A percentile compares a stretch with the other conserved stretches of the same genome.
phyloP scores from a whole-genome alignment of 139 green algal genomes.

The Limnomonas spitsbergensis region DNA sequence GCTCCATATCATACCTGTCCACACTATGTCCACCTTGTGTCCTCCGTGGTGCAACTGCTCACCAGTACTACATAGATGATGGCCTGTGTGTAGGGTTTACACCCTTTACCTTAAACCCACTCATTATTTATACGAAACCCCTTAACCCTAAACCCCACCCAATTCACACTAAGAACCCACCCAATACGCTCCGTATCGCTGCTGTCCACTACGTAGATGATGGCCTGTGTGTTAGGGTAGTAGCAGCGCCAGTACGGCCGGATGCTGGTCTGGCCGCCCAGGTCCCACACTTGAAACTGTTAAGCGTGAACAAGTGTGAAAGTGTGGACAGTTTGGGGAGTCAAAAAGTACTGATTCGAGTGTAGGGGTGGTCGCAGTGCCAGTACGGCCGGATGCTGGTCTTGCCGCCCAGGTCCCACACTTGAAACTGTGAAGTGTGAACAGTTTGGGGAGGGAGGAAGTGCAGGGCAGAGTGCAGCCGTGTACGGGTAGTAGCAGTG shows the following conservation, averaged over 20 bases:
- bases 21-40: too few species aligned
- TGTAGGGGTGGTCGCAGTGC: slow-evolving; percentile 99
- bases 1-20: too few species aligned
- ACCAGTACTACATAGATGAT: too few species aligned
- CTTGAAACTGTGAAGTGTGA: slow-evolving; percentile 93
- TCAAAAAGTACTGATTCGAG: slow-evolving; percentile 96
- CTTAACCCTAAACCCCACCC: too few species aligned
- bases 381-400: slow-evolving; percentile 97
- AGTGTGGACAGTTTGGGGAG: too few species aligned
- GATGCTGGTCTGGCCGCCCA: slow-evolving; percentile 91
- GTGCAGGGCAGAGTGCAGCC: slow-evolving; percentile 96
- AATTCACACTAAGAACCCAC: too few species aligned
- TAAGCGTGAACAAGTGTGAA: too few species aligned
- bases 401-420: slow-evolving; percentile 90
- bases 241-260: slow-evolving; percentile 99
- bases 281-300: slow-evolving; percentile 92
- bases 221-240: slow-evolving; percentile 94
- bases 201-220: slow-evolving; percentile 99
- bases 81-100: too few species aligned
- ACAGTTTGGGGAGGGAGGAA: too few species aligned
- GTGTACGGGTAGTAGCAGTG: slow-evolving; percentile 99
- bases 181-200: slow-evolving; percentile 89
- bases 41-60: too few species aligned
- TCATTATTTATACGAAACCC: too few species aligned
- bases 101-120: too few species aligned